These are phyloP conservation scores for Zangia roseola DNA, from an alignment of 768 basidiomycete genomes.

Conservation along the genomic window DNA sequence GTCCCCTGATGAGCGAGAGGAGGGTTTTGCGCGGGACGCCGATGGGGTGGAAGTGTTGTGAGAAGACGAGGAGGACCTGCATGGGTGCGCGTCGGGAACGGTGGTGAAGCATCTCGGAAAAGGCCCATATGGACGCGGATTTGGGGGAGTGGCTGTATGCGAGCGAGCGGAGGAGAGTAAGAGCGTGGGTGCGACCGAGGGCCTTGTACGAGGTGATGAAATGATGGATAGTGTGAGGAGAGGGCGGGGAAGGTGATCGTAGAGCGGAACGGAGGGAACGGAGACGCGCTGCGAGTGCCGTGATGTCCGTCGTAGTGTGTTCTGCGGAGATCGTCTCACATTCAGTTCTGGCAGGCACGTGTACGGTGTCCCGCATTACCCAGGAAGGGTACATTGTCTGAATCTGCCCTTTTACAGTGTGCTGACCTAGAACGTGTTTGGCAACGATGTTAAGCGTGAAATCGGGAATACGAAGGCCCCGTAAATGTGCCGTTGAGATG, in stretches of 20 bases:
- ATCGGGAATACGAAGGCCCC: constrained; percentile 31
- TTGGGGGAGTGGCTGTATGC: constrained; percentile 25
- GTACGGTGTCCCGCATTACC: background rate
- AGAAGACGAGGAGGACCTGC: constrained; percentile 42
- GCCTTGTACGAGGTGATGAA: constrained; percentile 24
- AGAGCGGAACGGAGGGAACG: constrained; percentile 27
- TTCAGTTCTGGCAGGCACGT: background rate
- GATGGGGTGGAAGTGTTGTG: constrained; percentile 47
- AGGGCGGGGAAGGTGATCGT: constrained; percentile 20
- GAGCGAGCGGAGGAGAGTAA: constrained; percentile 16
- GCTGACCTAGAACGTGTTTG: constrained; percentile 16
- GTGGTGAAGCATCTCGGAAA: constrained; percentile 31
- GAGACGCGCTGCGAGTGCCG: constrained; percentile 16
- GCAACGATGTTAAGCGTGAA: constrained; percentile 39
- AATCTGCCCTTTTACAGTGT: constrained; percentile 8
- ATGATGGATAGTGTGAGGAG: constrained; percentile 15
- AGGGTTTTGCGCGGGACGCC: constrained; percentile 48
- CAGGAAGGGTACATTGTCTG: constrained; percentile 12
- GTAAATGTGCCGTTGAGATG: constrained; percentile 36
- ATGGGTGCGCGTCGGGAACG: constrained; percentile 16
- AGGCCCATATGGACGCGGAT: constrained; percentile 25
- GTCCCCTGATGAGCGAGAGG: constrained; percentile 12
- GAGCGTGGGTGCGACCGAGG: constrained; percentile 19
- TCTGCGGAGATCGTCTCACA: background rate
- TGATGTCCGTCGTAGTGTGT: constrained; percentile 3